Evolutionary conservation across 306 rosid genomes (phyloP), one percentile per base, ranked within the genome.

Genomic region (Luffa aegyptiaca): DNA sequence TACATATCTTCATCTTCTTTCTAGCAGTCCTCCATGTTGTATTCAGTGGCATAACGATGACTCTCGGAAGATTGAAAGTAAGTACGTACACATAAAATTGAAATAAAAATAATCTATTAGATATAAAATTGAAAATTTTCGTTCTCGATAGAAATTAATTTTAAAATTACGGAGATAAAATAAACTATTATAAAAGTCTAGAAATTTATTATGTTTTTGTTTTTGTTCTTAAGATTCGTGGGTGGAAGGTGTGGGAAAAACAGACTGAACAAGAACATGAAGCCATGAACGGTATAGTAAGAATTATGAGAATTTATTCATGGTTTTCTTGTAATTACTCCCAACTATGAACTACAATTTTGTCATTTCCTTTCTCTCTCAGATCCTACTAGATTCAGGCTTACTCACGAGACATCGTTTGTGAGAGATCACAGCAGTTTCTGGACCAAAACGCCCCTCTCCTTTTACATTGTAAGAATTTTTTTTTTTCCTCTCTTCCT

Each of bases 1-100:
- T 93, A 26, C 98, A 93, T 86, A 93, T 93, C 87, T 93, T 93
- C 92, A 93, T 93, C 82, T 93, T 93, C 86, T 93, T 93, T 87
- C 86, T 93, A 85, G 98, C 98, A 2, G 89, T 89, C 80, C 90
- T 93, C 78, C 98, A 93, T 81, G 98, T 93, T 49, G 8, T 93
- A 49, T 93, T 82, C 83, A 92, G 97, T 74, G 95, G 90, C 87
- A 70, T 90, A 69, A 93, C 98, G 8, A 93, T 93, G 98, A 78
- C 85, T 1, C 93, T 93, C 8, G 98, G 98, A 81, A 85, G 98
- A 86, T 87, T 92, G 81, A 93, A 93, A 94, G 98, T 93, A 77
- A 45, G 85, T 82, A 33, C 18, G 42, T 20, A 26, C 31, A 26
- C 31, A 45, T 2, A 45, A 45, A 45, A 45, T 45, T 7, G 11